A percentile compares a stretch with the other conserved stretches of the same genome.
phyloP scores from a whole-genome alignment of 352 stramenopile species.

The Halophytophthora polymorphica region DNA sequence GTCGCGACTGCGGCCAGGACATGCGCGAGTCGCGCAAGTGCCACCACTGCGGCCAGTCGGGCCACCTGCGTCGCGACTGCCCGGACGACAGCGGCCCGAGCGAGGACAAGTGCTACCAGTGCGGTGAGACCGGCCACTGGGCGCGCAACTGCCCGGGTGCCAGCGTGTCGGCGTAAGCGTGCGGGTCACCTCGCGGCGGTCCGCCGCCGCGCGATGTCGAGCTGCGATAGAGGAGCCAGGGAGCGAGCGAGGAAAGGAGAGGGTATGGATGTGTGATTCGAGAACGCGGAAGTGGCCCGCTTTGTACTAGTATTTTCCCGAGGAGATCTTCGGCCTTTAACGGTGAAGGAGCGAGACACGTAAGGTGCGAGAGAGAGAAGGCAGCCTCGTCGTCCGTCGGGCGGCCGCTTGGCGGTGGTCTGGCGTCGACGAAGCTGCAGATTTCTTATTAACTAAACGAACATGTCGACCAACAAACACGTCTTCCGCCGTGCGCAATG shows the following conservation, averaged over 20 bases:
- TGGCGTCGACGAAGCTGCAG: conserved; percentile 13
- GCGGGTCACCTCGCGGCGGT: background rate
- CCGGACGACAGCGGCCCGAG: conserved; percentile 66
- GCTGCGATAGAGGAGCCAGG: conserved; percentile 36
- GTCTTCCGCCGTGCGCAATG: no score
- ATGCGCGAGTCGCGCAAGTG: conserved; percentile 68
- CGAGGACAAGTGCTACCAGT: conserved; percentile 84
- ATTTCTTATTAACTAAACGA: conserved; percentile 55
- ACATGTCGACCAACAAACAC: conserved; percentile 14
- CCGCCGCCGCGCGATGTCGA: conserved; percentile 17
- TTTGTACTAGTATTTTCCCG: conserved; percentile 65
- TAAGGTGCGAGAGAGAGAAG: conserved; percentile 42
- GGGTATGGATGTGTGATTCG: conserved; percentile 43
- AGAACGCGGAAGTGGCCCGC: conserved; percentile 36
- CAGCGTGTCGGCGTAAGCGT: conserved; percentile 41
- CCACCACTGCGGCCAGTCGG: conserved; percentile 67
- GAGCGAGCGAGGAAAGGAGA: conserved; percentile 42
- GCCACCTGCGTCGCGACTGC: conserved; percentile 77
- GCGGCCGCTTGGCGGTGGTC: background rate
- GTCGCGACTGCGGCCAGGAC: conserved; percentile 71
- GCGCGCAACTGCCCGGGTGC: conserved; percentile 69
- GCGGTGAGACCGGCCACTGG: conserved; percentile 72
- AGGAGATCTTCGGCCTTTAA: conserved; percentile 44
- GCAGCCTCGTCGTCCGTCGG: conserved; percentile 8
- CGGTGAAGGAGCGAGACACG: conserved; percentile 33